These are phyloP conservation scores for Aspergillus nanangensis DNA, from an alignment of 495 filamentous ascomycete species.

Conservation along the genomic window DNA sequence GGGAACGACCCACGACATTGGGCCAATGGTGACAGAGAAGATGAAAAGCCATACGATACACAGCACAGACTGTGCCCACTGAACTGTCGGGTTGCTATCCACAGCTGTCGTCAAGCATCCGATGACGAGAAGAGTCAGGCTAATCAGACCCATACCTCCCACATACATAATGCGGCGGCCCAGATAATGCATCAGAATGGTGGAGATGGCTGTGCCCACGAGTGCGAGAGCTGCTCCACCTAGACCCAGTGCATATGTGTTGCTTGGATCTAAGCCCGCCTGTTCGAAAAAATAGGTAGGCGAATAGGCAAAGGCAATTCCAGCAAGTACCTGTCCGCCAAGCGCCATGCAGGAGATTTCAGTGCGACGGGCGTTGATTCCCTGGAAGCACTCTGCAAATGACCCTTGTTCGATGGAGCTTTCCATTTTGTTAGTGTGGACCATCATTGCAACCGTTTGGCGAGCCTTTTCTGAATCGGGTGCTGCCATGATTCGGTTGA, in stretches of 20 bases:
- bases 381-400: slow-evolving; percentile 68
- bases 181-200: too few species aligned
- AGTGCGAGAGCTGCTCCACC: slow-evolving; percentile 58
- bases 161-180: too few species aligned
- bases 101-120: too few species aligned
- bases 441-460: slow-evolving; percentile 51
- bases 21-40: too few species aligned
- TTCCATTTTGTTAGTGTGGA: slow-evolving; percentile 59
- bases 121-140: too few species aligned
- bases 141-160: too few species aligned
- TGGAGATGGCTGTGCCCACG: slow-evolving; percentile 49
- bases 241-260: slow-evolving; percentile 49
- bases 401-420: slow-evolving; percentile 51
- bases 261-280: slow-evolving; percentile 52
- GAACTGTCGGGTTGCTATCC: too few species aligned
- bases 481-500: slow-evolving; percentile 10
- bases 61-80: too few species aligned
- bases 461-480: slow-evolving; percentile 11
- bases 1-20: too few species aligned
- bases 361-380: slow-evolving; percentile 63
- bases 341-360: slow-evolving; percentile 67
- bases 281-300: slow-evolving; percentile 69
- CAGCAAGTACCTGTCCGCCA: slow-evolving; percentile 68
- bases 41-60: too few species aligned
- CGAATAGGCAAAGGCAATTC: slow-evolving; percentile 66